Conservation (phyloP, 192 early-diverging fungal genomes). For the Tieghemiomyces parasiticus region DNA sequence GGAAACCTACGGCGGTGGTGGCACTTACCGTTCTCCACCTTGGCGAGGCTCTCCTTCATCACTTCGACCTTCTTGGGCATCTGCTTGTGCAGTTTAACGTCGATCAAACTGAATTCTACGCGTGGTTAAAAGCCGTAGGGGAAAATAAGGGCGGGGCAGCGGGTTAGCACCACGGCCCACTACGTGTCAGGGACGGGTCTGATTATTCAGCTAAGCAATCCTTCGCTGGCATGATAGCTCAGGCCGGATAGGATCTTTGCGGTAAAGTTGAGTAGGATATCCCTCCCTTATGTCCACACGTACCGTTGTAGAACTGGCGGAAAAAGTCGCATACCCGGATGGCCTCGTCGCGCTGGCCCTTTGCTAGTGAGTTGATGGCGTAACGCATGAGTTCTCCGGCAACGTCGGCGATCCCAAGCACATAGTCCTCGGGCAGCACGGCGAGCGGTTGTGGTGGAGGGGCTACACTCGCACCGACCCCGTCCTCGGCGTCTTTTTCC, state of each 20-base stretch:
- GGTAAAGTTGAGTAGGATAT: too few relatives aligned
- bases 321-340: conserved; percentile 25
- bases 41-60: conserved; percentile 26
- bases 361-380: conserved; percentile 36
- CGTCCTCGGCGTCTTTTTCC: too few relatives aligned
- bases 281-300: too few relatives aligned
- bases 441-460: too few relatives aligned
- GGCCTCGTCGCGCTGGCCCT: conserved; percentile 25
- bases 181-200: too few relatives aligned
- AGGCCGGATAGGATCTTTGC: too few relatives aligned
- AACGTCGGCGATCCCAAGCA: conserved; percentile 39
- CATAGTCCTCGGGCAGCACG: conserved; percentile 28
- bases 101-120: conserved; percentile 10
- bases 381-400: conserved; percentile 42
- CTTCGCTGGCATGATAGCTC: too few relatives aligned
- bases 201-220: too few relatives aligned
- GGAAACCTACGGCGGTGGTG: neutral
- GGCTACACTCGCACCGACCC: too few relatives aligned
- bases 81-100: conserved; percentile 11
- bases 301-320: conserved; percentile 25
- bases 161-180: too few relatives aligned
- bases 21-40: conserved; percentile 17
- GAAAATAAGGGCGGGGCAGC: too few relatives aligned
- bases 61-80: conserved; percentile 22
- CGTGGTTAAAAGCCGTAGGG: too few relatives aligned